Evolutionary conservation across 2,329 filamentous ascomycete genomes (phyloP).

Genomic region (Elsinoe batatas): DNA sequence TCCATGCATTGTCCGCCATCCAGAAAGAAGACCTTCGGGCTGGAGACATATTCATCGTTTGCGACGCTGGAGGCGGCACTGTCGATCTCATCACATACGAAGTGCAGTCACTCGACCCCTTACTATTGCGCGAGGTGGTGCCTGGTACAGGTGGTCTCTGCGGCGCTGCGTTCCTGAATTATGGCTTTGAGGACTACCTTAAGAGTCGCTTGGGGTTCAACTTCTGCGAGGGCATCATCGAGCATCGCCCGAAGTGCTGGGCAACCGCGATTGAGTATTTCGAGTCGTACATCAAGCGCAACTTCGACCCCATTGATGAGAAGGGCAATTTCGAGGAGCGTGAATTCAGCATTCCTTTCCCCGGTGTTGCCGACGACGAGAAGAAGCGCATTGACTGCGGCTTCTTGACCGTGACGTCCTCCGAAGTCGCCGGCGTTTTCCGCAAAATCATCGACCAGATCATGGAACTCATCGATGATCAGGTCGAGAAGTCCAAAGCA

Average conservation of each 20-base stretch:
- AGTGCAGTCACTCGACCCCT: slow-evolving; percentile 61
- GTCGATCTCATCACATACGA: slow-evolving; percentile 76
- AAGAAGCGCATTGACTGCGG: slow-evolving; percentile 65
- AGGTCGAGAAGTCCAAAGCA: slow-evolving; percentile 32
- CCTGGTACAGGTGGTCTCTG: slow-evolving; percentile 70
- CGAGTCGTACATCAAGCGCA: slow-evolving; percentile 76
- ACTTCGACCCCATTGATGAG: slow-evolving; percentile 47
- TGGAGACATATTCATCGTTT: slow-evolving; percentile 52
- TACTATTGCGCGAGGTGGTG: slow-evolving; percentile 67
- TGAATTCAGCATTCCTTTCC: slow-evolving; percentile 68
- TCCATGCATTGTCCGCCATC: slow-evolving; percentile 59
- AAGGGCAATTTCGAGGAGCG: slow-evolving; percentile 56
- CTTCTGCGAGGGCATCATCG: slow-evolving; percentile 61
- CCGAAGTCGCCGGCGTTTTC: slow-evolving; percentile 50
- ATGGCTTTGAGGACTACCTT: slow-evolving; percentile 62
- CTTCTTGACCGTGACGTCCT: slow-evolving; percentile 63
- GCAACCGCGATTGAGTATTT: slow-evolving; percentile 64
- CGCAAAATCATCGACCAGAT: slow-evolving; percentile 55
- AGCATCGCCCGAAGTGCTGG: slow-evolving; percentile 70
- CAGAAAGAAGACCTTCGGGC: slow-evolving; percentile 63
- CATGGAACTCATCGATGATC: slow-evolving; percentile 33
- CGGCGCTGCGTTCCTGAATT: slow-evolving; percentile 70
- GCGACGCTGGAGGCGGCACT: slow-evolving; percentile 48
- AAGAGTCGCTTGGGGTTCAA: slow-evolving; percentile 27
- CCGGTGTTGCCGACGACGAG: slow-evolving; percentile 66